Evolutionary conservation across 495 filamentous ascomycete species (phyloP), one percentile per base, ranked within the genome.

Genomic region (Aspergillus coremiiformis): DNA sequence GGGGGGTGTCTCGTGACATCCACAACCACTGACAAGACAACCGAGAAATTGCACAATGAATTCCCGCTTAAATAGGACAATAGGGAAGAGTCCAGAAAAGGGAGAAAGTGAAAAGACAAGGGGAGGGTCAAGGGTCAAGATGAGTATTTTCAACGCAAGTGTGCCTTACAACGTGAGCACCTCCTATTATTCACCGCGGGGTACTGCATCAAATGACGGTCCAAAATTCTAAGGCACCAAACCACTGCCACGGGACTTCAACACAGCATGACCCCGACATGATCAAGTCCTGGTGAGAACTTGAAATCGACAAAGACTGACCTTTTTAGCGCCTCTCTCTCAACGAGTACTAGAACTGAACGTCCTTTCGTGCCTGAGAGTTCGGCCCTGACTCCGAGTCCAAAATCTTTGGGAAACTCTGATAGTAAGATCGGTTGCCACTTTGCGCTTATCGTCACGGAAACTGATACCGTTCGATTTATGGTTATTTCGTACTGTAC

Each of bases 141-240:
- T 27, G 4, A 27, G 37, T 41, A 5, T 21, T 41, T 20, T 7
- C 14, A 20, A 47, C 27, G 14, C 27, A 47, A 33, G 15, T 33
- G 44, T 47, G 44, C 44, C 44, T 47, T 47, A 47, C 44, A 11
- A 19, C 9, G 22, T 5, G 17, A 52, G 45, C 23, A 21, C 17
- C 24, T 39, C 51, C 46, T 41, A 51, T 19, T 44, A 51, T 55
- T 57, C 24, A 52, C 45, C 52, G 58, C 58, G 51, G 58, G 58
- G 58, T 48, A 42, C 27, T 19, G 32, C 43, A 14, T 24, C 41
- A 50, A 46, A 35, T 17, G 14, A 24, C 22, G 26, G 19, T 43
- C 21, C 44, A 46, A 37, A 20, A 45, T 30, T 30, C 15, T 41
- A 26, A 45, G 23, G 43, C 43, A 26, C 22, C 15, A 27, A 24